Evolutionary conservation across 495 filamentous ascomycete species (phyloP).

Genomic region (Tetracladium marchalianum): DNA sequence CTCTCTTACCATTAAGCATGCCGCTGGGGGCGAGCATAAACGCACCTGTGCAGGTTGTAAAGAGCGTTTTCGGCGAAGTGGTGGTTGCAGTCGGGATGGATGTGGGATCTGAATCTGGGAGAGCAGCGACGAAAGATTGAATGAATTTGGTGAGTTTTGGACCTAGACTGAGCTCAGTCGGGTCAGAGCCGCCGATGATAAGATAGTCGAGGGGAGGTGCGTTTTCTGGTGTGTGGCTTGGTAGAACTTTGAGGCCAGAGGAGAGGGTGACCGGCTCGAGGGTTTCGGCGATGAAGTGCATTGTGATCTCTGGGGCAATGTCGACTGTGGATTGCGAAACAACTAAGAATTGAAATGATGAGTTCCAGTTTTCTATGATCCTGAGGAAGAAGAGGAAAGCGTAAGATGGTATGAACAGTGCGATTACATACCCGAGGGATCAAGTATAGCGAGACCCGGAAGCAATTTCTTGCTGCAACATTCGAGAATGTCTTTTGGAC

Average conservation of each 20-base stretch:
- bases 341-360: too few relatives aligned
- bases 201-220: conserved; percentile 23
- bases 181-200: conserved; percentile 20
- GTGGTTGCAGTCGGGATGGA: neutral
- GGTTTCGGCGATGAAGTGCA: conserved; percentile 27
- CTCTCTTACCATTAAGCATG: conserved; percentile 20
- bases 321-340: neutral
- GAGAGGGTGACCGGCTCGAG: conserved; percentile 21
- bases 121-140: conserved; percentile 19
- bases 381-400: too few relatives aligned
- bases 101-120: conserved; percentile 17
- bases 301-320: conserved; percentile 20
- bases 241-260: conserved; percentile 16
- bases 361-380: too few relatives aligned
- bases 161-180: conserved; percentile 8
- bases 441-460: neutral
- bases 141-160: conserved; percentile 19
- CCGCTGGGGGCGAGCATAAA: conserved; percentile 15
- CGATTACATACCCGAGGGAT: neutral
- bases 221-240: conserved; percentile 20
- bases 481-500: conserved; percentile 24
- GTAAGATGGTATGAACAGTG: too few relatives aligned
- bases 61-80: neutral
- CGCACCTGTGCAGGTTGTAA: conserved; percentile 25
- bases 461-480: conserved; percentile 16